Conservation (phyloP, 2,329 filamentous ascomycete species). For the Lasiodiplodia hormozganensis region DNA sequence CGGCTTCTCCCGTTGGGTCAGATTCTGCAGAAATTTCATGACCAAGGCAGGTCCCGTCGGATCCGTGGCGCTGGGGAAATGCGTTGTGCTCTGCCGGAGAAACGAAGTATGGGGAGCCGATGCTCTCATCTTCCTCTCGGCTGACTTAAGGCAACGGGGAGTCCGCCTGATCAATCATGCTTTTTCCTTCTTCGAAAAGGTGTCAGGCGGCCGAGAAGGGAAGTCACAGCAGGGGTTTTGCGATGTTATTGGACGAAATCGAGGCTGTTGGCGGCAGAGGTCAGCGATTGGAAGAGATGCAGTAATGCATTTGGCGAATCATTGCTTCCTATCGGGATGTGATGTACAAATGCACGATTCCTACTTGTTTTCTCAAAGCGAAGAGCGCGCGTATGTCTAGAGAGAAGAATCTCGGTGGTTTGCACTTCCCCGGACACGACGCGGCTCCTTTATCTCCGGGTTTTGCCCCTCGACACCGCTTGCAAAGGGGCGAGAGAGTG, state of each 20-base stretch:
- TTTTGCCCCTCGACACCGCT: neutral
- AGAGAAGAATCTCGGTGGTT: neutral
- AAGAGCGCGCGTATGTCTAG: neutral
- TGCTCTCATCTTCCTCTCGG: neutral
- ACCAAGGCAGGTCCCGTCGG: neutral
- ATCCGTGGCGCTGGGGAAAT: neutral
- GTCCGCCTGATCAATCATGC: neutral
- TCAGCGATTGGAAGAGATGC: neutral
- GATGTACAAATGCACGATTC: neutral
- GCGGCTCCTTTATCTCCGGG: conserved; percentile 2
- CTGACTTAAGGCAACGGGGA: neutral
- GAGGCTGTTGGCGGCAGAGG: neutral
- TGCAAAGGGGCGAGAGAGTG: neutral
- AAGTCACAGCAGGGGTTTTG: neutral
- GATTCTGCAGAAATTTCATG: neutral
- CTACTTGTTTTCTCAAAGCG: neutral
- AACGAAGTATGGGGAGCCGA: neutral
- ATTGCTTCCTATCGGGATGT: neutral
- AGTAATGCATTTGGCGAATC: neutral
- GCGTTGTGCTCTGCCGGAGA: neutral
- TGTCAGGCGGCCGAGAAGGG: neutral
- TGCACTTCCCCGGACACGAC: neutral
- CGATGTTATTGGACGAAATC: neutral
- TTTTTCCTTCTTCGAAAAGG: neutral
- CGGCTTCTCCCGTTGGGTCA: neutral